Evolutionary conservation across 2,329 filamentous ascomycete genomes (phyloP).

Genomic region (Juglanconis oblonga): DNA sequence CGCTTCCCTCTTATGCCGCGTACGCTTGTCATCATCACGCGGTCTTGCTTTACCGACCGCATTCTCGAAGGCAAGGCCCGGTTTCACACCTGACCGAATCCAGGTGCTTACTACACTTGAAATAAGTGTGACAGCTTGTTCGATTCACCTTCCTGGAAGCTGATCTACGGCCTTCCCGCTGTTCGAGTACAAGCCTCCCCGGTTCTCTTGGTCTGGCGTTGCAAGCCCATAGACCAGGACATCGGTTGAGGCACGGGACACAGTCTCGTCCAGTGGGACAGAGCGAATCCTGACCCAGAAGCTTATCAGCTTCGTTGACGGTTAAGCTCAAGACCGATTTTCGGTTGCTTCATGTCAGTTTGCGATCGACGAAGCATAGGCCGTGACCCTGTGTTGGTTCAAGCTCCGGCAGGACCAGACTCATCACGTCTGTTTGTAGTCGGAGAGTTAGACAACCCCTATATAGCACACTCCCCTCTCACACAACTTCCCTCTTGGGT

Average conservation of each 20-base stretch:
- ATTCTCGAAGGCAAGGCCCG: neutral
- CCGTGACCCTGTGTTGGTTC: constrained; percentile 5
- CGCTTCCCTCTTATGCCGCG: too few species aligned
- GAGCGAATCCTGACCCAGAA: constrained; percentile 19
- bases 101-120: neutral
- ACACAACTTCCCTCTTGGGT: constrained; percentile 1
- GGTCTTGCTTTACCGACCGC: neutral
- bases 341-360: constrained; percentile 23
- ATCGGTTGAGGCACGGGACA: constrained; percentile 12
- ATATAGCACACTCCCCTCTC: constrained; percentile 22
- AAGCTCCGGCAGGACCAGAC: constrained; percentile 15
- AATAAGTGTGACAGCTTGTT: neutral
- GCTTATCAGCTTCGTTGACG: constrained; percentile 18
- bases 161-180: neutral
- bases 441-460: constrained; percentile 19
- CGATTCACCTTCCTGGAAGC: constrained; percentile 1
- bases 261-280: neutral
- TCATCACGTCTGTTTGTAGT: neutral
- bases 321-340: neutral
- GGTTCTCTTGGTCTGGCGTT: constrained; percentile 1
- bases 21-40: too few species aligned
- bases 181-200: neutral
- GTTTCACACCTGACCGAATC: constrained; percentile 1
- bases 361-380: constrained; percentile 17
- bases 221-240: neutral